phyloP scores from a whole-genome alignment of 2,329 filamentous ascomycete genomes.

The Monosporascus sp. region DNA sequence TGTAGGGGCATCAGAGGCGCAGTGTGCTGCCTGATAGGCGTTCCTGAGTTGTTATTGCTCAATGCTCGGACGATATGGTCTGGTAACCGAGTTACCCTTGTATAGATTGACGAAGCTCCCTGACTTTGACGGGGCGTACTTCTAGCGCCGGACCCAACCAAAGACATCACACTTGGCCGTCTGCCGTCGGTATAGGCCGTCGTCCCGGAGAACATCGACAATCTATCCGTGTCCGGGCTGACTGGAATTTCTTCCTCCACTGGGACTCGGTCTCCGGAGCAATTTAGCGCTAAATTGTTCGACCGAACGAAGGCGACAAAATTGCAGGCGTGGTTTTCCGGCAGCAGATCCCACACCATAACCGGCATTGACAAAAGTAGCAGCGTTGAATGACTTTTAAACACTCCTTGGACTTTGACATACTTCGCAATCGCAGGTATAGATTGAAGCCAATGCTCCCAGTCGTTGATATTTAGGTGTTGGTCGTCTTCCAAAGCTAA shows the following conservation, averaged over 20 bases:
- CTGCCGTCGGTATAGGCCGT: constrained; percentile 17
- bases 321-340: constrained; percentile 50
- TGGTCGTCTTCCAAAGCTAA: constrained; percentile 54
- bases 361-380: constrained; percentile 53
- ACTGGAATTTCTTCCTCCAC: constrained; percentile 11
- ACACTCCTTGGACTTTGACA: constrained; percentile 55
- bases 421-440: constrained; percentile 55
- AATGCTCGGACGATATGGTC: background rate
- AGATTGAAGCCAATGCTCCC: constrained; percentile 51
- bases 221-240: constrained; percentile 15
- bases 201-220: constrained; percentile 23
- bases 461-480: constrained; percentile 50
- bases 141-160: constrained; percentile 13
- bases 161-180: constrained; percentile 6
- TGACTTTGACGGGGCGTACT: background rate
- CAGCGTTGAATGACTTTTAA: constrained; percentile 56
- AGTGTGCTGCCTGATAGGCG: constrained; percentile 10
- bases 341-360: constrained; percentile 54
- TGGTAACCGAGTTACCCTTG: background rate
- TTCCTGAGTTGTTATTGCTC: background rate
- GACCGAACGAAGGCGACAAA: constrained; percentile 56
- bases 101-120: background rate
- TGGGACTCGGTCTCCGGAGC: constrained; percentile 8
- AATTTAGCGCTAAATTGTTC: constrained; percentile 43
- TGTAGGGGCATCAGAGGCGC: constrained; percentile 9